Conservation (phyloP, 202 grass and related monocot species). For the Hordeum pubiflorum region DNA sequence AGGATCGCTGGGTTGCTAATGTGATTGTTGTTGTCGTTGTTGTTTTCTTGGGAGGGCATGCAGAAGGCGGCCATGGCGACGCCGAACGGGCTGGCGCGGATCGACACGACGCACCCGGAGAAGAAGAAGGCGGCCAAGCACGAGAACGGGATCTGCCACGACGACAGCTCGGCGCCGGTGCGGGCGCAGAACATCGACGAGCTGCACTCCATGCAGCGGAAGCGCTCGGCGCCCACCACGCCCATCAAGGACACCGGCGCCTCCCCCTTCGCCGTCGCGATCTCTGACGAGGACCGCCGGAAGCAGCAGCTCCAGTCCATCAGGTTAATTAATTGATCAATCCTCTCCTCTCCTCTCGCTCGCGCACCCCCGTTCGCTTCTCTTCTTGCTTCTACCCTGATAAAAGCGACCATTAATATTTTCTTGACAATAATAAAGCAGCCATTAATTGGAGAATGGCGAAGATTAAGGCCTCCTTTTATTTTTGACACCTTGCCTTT, state of each 20-base stretch:
- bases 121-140: slow-evolving; percentile 35
- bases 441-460: background rate
- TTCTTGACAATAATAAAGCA: background rate
- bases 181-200: slow-evolving; percentile 95
- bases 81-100: slow-evolving; percentile 38
- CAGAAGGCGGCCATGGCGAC: slow-evolving; percentile 14
- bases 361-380: too few species aligned
- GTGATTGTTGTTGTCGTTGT: background rate
- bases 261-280: slow-evolving; percentile 40
- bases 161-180: slow-evolving; percentile 74
- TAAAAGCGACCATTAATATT: background rate
- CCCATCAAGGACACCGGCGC: slow-evolving; percentile 68
- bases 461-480: background rate
- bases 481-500: background rate
- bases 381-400: too few species aligned
- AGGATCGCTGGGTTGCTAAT: slow-evolving; percentile 7
- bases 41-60: background rate
- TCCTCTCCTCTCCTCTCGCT: background rate
- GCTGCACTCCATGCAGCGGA: slow-evolving; percentile 95
- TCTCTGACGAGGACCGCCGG: slow-evolving; percentile 85
- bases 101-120: slow-evolving; percentile 47
- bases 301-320: slow-evolving; percentile 89
- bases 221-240: slow-evolving; percentile 89
- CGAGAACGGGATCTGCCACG: slow-evolving; percentile 85
- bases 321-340: slow-evolving; percentile 29